These are phyloP conservation scores for Ogataea thermomethanolica DNA, from an alignment of 805 yeast species.

Conservation along the genomic window DNA sequence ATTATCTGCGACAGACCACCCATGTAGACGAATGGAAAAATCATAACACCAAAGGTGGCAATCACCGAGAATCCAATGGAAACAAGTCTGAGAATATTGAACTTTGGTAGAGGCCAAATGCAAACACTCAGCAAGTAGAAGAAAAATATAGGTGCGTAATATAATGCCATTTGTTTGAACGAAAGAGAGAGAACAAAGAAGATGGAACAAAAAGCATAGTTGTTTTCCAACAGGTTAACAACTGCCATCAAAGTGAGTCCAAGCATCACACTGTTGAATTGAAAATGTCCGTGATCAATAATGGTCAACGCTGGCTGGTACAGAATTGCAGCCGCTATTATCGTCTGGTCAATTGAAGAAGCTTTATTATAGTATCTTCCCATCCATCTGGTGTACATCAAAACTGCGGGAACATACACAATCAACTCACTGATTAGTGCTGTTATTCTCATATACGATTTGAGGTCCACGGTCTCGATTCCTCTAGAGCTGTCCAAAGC, in stretches of 20 bases:
- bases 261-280: constrained; percentile 90
- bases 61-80: constrained; percentile 64
- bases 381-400: constrained; percentile 65
- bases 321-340: constrained; percentile 73
- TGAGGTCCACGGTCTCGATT: constrained; percentile 59
- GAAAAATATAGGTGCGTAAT: constrained; percentile 87
- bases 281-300: constrained; percentile 97
- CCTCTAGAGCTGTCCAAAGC: constrained; percentile 72
- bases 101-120: constrained; percentile 27
- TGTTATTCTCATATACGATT: constrained; percentile 81
- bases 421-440: constrained; percentile 72
- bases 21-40: constrained; percentile 57
- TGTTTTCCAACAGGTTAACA: constrained; percentile 59
- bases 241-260: constrained; percentile 75
- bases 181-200: constrained; percentile 75
- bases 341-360: constrained; percentile 70
- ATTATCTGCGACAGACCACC: constrained; percentile 46
- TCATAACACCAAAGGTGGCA: constrained; percentile 44
- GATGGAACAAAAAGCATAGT: constrained; percentile 63
- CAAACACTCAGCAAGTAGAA: constrained; percentile 65
- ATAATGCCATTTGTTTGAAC: constrained; percentile 94
- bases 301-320: constrained; percentile 80
- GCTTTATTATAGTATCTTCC: constrained; percentile 50
- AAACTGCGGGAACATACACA: constrained; percentile 75
- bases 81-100: constrained; percentile 56